phyloP scores from a whole-genome alignment of 768 basidiomycete genomes.

The Russula sp. region DNA sequence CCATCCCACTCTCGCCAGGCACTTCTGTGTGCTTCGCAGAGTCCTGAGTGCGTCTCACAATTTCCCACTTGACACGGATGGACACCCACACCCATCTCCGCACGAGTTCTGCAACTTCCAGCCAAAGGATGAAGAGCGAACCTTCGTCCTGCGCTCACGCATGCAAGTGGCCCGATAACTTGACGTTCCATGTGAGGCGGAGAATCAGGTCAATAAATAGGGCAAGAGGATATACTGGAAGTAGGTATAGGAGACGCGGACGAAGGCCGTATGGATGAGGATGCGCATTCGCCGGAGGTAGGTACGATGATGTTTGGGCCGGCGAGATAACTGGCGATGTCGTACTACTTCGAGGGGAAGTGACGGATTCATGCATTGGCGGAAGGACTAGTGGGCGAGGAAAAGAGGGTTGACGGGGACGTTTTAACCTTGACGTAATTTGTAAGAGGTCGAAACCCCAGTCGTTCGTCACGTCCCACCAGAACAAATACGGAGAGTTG shows the following conservation, averaged over 20 bases:
- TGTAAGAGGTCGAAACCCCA: slow-evolving; percentile 86
- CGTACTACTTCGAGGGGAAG: slow-evolving; percentile 16
- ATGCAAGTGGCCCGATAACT: slow-evolving; percentile 82
- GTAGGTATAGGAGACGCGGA: slow-evolving; percentile 65
- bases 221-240: slow-evolving; percentile 77
- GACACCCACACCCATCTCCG: slow-evolving; percentile 93
- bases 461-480: slow-evolving; percentile 99
- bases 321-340: not conserved
- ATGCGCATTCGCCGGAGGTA: slow-evolving; percentile 21
- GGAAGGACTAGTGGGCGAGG: slow-evolving; percentile 43
- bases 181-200: slow-evolving; percentile 91
- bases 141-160: slow-evolving; percentile 66
- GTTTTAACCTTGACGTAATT: slow-evolving; percentile 10
- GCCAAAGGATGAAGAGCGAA: slow-evolving; percentile 68
- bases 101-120: slow-evolving; percentile 85
- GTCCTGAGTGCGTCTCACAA: slow-evolving; percentile 27
- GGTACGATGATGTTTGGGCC: not conserved
- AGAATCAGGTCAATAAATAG: slow-evolving; percentile 80
- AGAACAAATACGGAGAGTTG: slow-evolving; percentile 94
- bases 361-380: slow-evolving; percentile 35
- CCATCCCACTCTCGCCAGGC: not conserved
- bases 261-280: slow-evolving; percentile 62
- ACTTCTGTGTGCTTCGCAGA: not conserved
- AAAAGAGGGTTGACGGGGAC: slow-evolving; percentile 29
- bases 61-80: slow-evolving; percentile 94